A percentile compares a stretch with the other conserved stretches of the same genome.
Evolutionary conservation across 179 eudicot species (phyloP).

Genomic region (Heliamphora ciliata): DNA sequence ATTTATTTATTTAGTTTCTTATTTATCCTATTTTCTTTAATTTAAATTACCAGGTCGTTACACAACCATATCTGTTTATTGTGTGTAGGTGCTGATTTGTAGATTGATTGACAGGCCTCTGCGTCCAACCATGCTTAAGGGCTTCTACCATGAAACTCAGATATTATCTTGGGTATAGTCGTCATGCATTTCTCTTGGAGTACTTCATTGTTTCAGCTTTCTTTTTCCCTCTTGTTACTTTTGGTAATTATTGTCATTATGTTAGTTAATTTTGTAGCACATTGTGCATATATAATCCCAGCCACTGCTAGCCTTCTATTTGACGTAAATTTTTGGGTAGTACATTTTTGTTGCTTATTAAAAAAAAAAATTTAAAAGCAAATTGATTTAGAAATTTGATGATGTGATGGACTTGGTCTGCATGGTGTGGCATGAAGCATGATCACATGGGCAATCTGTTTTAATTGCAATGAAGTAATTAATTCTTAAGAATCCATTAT

Average conservation of each 20-base stretch:
- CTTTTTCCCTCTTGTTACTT: neutral
- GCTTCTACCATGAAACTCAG: slow-evolving; percentile 97
- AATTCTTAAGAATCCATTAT: neutral
- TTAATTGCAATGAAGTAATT: neutral
- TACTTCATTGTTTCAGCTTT: slow-evolving; percentile 7
- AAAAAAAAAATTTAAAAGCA: too few species aligned
- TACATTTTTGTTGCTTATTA: too few species aligned
- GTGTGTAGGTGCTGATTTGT: slow-evolving; percentile 86
- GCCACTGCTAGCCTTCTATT: slow-evolving; percentile 1
- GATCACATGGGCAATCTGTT: neutral
- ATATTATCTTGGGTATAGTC: slow-evolving; percentile 86
- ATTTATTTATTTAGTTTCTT: too few species aligned
- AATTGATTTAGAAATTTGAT: neutral
- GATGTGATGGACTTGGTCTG: neutral
- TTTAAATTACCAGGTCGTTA: too few species aligned
- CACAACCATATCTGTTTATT: slow-evolving; percentile 1
- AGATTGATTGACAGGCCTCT: slow-evolving; percentile 97
- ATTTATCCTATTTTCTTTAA: too few species aligned
- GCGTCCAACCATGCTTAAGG: slow-evolving; percentile 93
- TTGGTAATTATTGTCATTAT: neutral
- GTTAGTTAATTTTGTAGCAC: neutral
- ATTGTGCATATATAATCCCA: neutral
- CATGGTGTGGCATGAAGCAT: slow-evolving; percentile 3
- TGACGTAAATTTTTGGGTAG: neutral
- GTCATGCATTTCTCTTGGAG: neutral